Conservation (phyloP, 2,329 filamentous ascomycete species). For the Herpotrichia juniperi region DNA sequence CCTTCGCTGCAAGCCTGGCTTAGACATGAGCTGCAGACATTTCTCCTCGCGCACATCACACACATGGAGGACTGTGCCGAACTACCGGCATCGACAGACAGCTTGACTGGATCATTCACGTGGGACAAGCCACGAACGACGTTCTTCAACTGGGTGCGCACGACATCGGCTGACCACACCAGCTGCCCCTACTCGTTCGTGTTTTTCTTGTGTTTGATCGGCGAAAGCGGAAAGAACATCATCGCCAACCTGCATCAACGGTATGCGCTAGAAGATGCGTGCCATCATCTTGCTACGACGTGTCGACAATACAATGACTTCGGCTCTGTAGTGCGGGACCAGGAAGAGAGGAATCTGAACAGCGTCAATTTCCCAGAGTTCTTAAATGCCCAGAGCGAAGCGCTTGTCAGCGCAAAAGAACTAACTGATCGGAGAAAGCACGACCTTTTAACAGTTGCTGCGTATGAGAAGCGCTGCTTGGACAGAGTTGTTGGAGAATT, state of each 20-base stretch:
- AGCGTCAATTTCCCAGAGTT: slow-evolving; percentile 45
- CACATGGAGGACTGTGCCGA: slow-evolving; percentile 14
- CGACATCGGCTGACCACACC: slow-evolving; percentile 16
- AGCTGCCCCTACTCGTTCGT: slow-evolving; percentile 18
- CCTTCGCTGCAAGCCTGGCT: slow-evolving; percentile 6
- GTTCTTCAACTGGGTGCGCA: slow-evolving; percentile 21
- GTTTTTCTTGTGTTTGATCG: slow-evolving; percentile 17
- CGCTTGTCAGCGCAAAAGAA: neutral
- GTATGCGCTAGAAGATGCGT: slow-evolving; percentile 23
- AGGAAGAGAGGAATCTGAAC: slow-evolving; percentile 29
- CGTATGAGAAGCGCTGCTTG: slow-evolving; percentile 31
- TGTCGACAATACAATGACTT: slow-evolving; percentile 37
- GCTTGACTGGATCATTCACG: slow-evolving; percentile 1
- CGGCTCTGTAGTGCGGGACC: slow-evolving; percentile 28
- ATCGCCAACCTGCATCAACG: slow-evolving; percentile 30
- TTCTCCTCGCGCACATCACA: slow-evolving; percentile 19
- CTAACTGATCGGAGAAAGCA: slow-evolving; percentile 9
- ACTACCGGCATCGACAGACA: slow-evolving; percentile 3
- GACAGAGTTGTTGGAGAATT: slow-evolving; percentile 8
- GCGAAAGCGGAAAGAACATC: slow-evolving; percentile 12
- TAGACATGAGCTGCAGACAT: slow-evolving; percentile 16
- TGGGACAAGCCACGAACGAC: slow-evolving; percentile 7
- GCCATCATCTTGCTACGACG: slow-evolving; percentile 28
- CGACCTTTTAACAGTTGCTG: slow-evolving; percentile 27
- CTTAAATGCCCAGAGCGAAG: neutral